These are phyloP conservation scores for Tuber borchii DNA, from an alignment of 495 filamentous ascomycete species.

Conservation along the genomic window DNA sequence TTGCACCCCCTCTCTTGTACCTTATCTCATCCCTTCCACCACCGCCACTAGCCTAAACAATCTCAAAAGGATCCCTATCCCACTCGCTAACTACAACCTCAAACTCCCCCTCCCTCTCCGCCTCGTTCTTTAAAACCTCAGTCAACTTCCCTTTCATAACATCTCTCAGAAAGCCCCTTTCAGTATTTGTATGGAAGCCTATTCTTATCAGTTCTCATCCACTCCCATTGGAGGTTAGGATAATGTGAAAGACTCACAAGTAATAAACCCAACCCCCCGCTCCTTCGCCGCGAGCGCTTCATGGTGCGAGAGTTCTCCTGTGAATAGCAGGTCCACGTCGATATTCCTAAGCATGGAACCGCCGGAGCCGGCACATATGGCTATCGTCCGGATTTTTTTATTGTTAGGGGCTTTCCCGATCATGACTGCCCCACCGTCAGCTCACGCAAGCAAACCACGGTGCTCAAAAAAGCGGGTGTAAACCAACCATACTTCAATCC, in stretches of 20 bases:
- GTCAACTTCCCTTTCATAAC: constrained; percentile 63
- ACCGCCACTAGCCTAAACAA: constrained; percentile 45
- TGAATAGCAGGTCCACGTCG: constrained; percentile 71
- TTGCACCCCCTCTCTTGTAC: neutral
- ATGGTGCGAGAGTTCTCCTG: constrained; percentile 90
- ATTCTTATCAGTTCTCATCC: neutral
- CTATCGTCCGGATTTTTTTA: constrained; percentile 31
- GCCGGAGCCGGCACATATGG: constrained; percentile 79
- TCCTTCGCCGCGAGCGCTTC: constrained; percentile 80
- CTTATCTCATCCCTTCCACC: neutral
- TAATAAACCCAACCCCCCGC: constrained; percentile 76
- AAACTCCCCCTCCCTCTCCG: constrained; percentile 46
- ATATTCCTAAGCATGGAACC: constrained; percentile 63
- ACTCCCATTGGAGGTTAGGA: too few species aligned
- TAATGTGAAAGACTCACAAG: constrained; percentile 34
- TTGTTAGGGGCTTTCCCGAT: constrained; percentile 42
- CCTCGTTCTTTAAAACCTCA: constrained; percentile 51
- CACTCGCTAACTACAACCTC: constrained; percentile 66
- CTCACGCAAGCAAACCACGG: neutral
- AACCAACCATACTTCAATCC: constrained; percentile 22
- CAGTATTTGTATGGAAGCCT: constrained; percentile 86
- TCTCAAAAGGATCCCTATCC: constrained; percentile 73
- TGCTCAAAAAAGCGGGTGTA: neutral
- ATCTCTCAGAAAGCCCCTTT: constrained; percentile 67
- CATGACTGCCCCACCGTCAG: constrained; percentile 24